Conservation (phyloP, 2,329 filamentous ascomycete species). For the Aspergillus tanneri region DNA sequence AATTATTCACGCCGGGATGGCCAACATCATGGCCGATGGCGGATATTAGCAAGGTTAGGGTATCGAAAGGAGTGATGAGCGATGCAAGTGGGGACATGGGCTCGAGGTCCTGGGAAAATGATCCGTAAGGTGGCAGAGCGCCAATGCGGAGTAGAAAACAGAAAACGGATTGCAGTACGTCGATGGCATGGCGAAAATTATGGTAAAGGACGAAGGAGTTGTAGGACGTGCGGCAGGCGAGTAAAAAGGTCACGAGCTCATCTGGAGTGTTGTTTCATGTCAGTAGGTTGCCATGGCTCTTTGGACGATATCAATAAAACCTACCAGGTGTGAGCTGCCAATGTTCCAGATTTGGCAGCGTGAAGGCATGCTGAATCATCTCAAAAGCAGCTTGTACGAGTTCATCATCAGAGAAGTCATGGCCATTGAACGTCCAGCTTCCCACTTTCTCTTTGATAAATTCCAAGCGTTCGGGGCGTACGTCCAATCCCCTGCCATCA, state of each 20-base stretch:
- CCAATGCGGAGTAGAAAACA: slow-evolving; percentile 82
- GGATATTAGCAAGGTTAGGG: slow-evolving; percentile 82
- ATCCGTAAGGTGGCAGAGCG: slow-evolving; percentile 67
- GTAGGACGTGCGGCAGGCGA: slow-evolving; percentile 89
- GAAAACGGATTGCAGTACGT: slow-evolving; percentile 92
- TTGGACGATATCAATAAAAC: no score
- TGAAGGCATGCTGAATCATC: slow-evolving; percentile 87
- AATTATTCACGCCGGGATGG: slow-evolving; percentile 96
- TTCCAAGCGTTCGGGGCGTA: slow-evolving; percentile 64
- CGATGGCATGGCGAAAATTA: slow-evolving; percentile 96
- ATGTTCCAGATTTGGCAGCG: slow-evolving; percentile 73
- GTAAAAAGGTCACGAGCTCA: slow-evolving; percentile 78
- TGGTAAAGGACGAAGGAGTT: slow-evolving; percentile 96
- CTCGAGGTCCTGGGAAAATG: slow-evolving; percentile 31
- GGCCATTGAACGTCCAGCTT: slow-evolving; percentile 84
- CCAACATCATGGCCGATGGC: slow-evolving; percentile 98
- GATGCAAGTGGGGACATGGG: slow-evolving; percentile 65
- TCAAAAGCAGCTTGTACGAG: slow-evolving; percentile 78
- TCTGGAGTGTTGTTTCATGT: no score
- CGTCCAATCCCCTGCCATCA: slow-evolving; percentile 58
- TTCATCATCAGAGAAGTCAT: slow-evolving; percentile 87
- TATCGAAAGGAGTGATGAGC: slow-evolving; percentile 82
- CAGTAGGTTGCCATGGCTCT: no score
- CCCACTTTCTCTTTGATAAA: slow-evolving; percentile 69
- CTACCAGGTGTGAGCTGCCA: slow-evolving; percentile 77